Evolutionary conservation across 78 protist species (phyloP).

Genomic region (Anaeramoeba ignava): DNA sequence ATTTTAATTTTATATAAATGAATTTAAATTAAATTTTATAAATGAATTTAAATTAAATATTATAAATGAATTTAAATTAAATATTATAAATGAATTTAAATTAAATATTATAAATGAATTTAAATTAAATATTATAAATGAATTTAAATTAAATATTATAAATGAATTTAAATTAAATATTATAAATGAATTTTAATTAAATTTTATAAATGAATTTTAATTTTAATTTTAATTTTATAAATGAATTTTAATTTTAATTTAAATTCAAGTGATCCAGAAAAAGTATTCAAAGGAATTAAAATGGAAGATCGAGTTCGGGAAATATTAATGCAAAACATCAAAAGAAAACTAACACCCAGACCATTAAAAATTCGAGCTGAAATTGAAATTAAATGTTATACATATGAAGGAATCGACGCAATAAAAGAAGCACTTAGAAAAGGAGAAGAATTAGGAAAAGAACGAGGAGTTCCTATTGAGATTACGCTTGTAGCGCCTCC

Average conservation of each 20-base stretch:
- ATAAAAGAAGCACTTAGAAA: not conserved
- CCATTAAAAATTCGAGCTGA: not conserved
- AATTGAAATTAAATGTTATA: not conserved
- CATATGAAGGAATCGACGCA: not conserved
- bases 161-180: no score
- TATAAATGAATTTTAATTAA: no score
- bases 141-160: no score
- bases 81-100: no score
- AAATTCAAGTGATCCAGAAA: not conserved
- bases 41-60: no score
- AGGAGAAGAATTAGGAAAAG: not conserved
- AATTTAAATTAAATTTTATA: no score
- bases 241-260: not conserved
- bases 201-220: no score
- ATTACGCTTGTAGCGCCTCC: not conserved
- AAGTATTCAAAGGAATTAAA: not conserved
- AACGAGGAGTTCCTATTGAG: not conserved
- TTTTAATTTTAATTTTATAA: not conserved
- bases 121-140: no score
- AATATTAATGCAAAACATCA: not conserved
- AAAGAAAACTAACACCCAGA: not conserved
- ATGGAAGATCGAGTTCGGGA: not conserved
- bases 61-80: no score
- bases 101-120: no score
- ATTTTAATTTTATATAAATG: no score